A percentile compares a stretch with the other conserved stretches of the same genome.
Evolutionary conservation across 2,329 filamentous ascomycete species (phyloP).

Genomic region (Verticillium klebahnii): DNA sequence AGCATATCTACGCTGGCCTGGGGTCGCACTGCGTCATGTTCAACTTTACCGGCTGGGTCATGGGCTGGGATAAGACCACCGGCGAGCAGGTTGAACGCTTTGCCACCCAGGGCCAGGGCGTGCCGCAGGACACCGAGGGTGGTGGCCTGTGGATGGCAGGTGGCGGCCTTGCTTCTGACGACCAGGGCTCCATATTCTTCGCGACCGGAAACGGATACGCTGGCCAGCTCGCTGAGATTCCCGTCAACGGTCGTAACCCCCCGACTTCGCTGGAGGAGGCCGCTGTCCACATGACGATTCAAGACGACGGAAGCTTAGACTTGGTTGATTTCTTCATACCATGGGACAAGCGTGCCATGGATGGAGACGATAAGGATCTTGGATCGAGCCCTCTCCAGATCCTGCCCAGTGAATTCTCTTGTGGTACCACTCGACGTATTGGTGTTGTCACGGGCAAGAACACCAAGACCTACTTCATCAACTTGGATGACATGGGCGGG

Average conservation of each 20-base stretch:
- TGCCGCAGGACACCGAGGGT: slow-evolving; percentile 29
- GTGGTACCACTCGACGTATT: slow-evolving; percentile 38
- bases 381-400: slow-evolving; percentile 41
- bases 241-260: slow-evolving; percentile 30
- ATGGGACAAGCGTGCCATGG: slow-evolving; percentile 43
- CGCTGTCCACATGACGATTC: slow-evolving; percentile 37
- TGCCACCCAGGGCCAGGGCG: slow-evolving; percentile 35
- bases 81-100: slow-evolving; percentile 32
- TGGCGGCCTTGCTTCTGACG: slow-evolving; percentile 32
- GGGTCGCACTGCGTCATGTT: slow-evolving; percentile 52
- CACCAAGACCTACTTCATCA: slow-evolving; percentile 41
- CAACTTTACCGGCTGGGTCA: slow-evolving; percentile 50
- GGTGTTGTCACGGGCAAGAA: slow-evolving; percentile 47
- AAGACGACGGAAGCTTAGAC: slow-evolving; percentile 34
- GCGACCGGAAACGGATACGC: slow-evolving; percentile 36
- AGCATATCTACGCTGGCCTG: slow-evolving; percentile 47
- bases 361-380: slow-evolving; percentile 46
- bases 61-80: slow-evolving; percentile 40
- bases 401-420: slow-evolving; percentile 35
- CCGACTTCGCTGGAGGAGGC: slow-evolving; percentile 39
- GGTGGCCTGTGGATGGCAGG: slow-evolving; percentile 40
- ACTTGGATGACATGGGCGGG: slow-evolving; percentile 34
- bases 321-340: slow-evolving; percentile 52
- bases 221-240: slow-evolving; percentile 30
- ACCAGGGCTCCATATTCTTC: slow-evolving; percentile 32